A percentile compares a stretch with the other conserved stretches of the same genome.
phyloP scores from a whole-genome alignment of 1,139 yeast genomes.

The Nakaseomyces nivariensis region DNA sequence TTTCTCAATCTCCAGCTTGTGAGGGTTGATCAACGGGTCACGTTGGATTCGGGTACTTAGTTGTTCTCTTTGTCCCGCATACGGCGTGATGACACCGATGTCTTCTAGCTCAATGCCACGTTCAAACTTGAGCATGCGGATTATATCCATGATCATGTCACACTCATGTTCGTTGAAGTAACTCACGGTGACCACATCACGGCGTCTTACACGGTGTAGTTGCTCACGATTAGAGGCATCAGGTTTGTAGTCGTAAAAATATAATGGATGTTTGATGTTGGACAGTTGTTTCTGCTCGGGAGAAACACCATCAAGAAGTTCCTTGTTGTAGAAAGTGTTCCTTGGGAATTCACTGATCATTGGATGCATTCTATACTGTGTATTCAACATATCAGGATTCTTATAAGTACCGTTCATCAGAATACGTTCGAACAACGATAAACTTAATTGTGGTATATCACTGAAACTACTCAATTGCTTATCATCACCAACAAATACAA shows the following conservation, averaged over 20 bases:
- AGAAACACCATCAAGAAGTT: constrained; percentile 51
- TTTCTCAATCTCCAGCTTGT: constrained; percentile 37
- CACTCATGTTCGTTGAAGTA: constrained; percentile 48
- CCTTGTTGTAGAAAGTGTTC: constrained; percentile 42
- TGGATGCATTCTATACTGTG: constrained; percentile 71
- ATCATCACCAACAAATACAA: constrained; percentile 68
- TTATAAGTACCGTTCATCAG: constrained; percentile 46
- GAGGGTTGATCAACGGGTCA: constrained; percentile 50
- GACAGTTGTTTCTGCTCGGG: constrained; percentile 38
- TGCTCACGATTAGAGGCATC: constrained; percentile 31
- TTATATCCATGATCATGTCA: constrained; percentile 35
- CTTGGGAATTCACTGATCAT: constrained; percentile 55
- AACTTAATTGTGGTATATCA: constrained; percentile 49
- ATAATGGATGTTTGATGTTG: constrained; percentile 42
- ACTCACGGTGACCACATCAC: constrained; percentile 32
- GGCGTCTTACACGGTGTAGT: constrained; percentile 33
- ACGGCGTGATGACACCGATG: constrained; percentile 63
- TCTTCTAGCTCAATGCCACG: constrained; percentile 41
- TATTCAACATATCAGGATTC: constrained; percentile 57
- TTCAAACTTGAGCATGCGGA: constrained; percentile 43
- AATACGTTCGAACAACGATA: constrained; percentile 52
- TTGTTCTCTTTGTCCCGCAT: constrained; percentile 61
- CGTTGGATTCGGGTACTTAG: constrained; percentile 41
- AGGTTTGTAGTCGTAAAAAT: constrained; percentile 42
- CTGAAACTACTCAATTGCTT: constrained; percentile 54